These are phyloP conservation scores for Candida albicans DNA, from an alignment of 1,139 yeast species.

Conservation along the genomic window DNA sequence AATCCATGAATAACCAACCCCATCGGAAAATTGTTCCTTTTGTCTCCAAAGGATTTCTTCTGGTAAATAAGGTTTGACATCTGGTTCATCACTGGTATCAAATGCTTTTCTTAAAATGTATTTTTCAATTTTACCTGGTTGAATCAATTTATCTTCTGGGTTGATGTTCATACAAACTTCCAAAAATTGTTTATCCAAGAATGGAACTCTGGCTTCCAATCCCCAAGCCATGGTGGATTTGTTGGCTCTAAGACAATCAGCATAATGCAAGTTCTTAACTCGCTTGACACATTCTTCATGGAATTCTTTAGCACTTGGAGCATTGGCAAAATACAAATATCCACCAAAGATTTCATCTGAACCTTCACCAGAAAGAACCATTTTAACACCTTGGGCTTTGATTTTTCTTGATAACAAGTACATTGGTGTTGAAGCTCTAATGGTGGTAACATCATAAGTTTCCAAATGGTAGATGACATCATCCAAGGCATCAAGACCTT, in stretches of 20 bases:
- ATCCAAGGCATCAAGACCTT: conserved; percentile 91
- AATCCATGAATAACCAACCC: conserved; percentile 99
- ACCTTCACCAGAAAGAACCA: conserved; percentile 99
- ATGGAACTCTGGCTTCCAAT: conserved; percentile 98
- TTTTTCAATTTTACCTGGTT: conserved; percentile 82
- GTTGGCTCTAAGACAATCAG: conserved; percentile 98
- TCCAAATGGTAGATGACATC: conserved; percentile 96
- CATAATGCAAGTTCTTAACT: conserved; percentile 94
- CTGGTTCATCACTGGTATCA: conserved; percentile 77
- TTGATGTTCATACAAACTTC: conserved; percentile 92
- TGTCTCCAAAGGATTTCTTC: conserved; percentile 98
- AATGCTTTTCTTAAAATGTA: conserved; percentile 96
- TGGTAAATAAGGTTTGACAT: conserved; percentile 82
- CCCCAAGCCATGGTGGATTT: conserved; percentile 99
- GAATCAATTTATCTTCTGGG: conserved; percentile 87
- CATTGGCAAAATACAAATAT: conserved; percentile 93
- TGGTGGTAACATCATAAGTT: conserved; percentile 97
- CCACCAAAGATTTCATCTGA: conserved; percentile 99
- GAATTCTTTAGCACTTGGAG: conserved; percentile 90
- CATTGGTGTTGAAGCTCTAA: conserved; percentile 99
- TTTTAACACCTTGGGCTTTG: conserved; percentile 99
- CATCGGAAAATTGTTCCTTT: conserved; percentile 98
- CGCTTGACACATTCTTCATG: conserved; percentile 93
- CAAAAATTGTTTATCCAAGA: conserved; percentile 90
- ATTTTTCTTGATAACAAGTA: conserved; percentile 92